phyloP scores from a whole-genome alignment of 768 basidiomycete genomes.

The Clathrus columnatus region DNA sequence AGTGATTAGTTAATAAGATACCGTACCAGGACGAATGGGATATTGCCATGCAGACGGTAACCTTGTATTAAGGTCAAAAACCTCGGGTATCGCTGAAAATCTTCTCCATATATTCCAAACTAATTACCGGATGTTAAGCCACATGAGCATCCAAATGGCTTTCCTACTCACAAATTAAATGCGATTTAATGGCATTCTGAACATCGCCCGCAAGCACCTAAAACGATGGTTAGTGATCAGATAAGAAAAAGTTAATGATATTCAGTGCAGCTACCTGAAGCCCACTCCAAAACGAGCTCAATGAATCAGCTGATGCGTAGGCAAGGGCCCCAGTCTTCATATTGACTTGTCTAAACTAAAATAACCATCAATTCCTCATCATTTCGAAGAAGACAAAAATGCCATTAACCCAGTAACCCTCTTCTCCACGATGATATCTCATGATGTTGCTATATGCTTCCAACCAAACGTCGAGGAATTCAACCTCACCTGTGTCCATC shows the following conservation, averaged over 20 bases:
- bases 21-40: slow-evolving; percentile 64
- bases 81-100: slow-evolving; percentile 84
- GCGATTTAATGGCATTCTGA: slow-evolving; percentile 86
- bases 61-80: slow-evolving; percentile 74
- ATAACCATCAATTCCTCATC: background rate
- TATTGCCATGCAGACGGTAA: slow-evolving; percentile 70
- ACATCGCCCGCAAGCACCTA: slow-evolving; percentile 71
- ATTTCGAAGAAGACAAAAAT: no score
- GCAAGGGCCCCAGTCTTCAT: slow-evolving; percentile 68
- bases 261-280: slow-evolving; percentile 65
- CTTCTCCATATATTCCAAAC: slow-evolving; percentile 92
- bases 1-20: background rate
- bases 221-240: background rate
- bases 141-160: background rate
- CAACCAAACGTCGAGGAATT: slow-evolving; percentile 78
- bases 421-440: slow-evolving; percentile 70
- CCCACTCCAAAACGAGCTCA: slow-evolving; percentile 97
- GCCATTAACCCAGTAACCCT: slow-evolving; percentile 96
- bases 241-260: no score
- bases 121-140: slow-evolving; percentile 22
- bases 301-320: slow-evolving; percentile 80
- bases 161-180: slow-evolving; percentile 64
- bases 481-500: slow-evolving; percentile 50
- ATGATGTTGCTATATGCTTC: slow-evolving; percentile 78
- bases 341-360: slow-evolving; percentile 78